Evolutionary conservation across 2,329 filamentous ascomycete genomes (phyloP).

Genomic region (Pestalotiopsis sp.): DNA sequence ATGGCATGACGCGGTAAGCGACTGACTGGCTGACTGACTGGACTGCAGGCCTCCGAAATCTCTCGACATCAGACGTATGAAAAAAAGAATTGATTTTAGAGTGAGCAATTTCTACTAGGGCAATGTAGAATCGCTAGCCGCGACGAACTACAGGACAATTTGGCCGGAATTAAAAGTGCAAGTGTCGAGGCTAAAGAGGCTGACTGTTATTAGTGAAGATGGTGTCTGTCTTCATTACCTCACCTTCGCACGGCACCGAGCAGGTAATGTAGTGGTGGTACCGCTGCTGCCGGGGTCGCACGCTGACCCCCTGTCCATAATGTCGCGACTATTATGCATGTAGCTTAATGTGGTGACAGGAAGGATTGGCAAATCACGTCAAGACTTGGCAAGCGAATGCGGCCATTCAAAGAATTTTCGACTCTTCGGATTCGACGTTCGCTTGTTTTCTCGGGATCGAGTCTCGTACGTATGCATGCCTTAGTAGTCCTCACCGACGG

Average conservation of each 20-base stretch:
- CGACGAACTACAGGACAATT: neutral
- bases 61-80: neutral
- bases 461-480: neutral
- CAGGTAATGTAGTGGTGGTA: neutral
- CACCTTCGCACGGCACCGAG: neutral
- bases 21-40: neutral
- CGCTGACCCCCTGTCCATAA: neutral
- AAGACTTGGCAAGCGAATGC: neutral
- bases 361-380: neutral
- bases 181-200: neutral
- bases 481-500: neutral
- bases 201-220: neutral
- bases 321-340: neutral
- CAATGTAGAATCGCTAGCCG: neutral
- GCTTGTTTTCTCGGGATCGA: neutral
- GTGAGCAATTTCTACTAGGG: neutral
- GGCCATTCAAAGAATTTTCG: neutral
- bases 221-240: no score
- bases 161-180: neutral
- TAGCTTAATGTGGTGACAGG: neutral
- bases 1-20: neutral
- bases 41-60: neutral
- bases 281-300: neutral
- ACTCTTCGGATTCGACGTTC: neutral
- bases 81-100: neutral